These are phyloP conservation scores for Blastobotrys muscicola DNA, from an alignment of 805 yeast species.

Conservation along the genomic window DNA sequence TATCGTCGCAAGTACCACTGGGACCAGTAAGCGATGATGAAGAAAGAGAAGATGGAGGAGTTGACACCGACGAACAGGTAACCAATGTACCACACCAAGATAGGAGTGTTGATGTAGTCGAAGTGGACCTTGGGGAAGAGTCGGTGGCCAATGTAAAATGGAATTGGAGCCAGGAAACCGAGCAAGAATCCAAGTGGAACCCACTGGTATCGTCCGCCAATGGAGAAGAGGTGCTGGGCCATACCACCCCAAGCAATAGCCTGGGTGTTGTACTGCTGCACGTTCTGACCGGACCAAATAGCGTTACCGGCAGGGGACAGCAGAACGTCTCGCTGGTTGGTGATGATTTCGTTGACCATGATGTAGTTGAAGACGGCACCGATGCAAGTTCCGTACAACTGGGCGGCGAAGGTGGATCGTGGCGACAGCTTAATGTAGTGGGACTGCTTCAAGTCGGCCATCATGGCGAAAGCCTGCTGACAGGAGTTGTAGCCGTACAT, in stretches of 20 bases:
- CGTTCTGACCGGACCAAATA: conserved; percentile 31
- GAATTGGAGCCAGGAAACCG: conserved; percentile 25
- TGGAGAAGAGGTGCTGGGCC: conserved; percentile 26
- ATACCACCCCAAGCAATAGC: conserved; percentile 31
- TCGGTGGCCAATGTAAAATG: conserved; percentile 24
- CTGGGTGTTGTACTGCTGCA: conserved; percentile 30
- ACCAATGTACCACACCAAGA: conserved; percentile 27
- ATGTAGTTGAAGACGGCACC: conserved; percentile 22
- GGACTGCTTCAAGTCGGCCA: conserved; percentile 43
- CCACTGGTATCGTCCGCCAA: conserved; percentile 25
- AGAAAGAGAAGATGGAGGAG: conserved; percentile 25
- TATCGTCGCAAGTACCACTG: conserved; percentile 36
- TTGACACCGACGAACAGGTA: conserved; percentile 28
- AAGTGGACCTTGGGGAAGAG: conserved; percentile 23
- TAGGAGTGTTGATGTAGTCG: conserved; percentile 21
- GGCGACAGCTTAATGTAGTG: conserved; percentile 55
- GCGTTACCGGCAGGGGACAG: conserved; percentile 25
- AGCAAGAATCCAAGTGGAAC: conserved; percentile 24
- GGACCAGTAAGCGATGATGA: conserved; percentile 34
- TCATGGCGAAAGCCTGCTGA: conserved; percentile 52
- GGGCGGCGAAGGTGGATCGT: conserved; percentile 44
- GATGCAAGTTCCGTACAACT: conserved; percentile 25
- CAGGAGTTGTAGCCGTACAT: conserved; percentile 50
- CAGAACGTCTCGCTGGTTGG: conserved; percentile 23
- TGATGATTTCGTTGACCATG: conserved; percentile 26